A percentile compares a stretch with the other conserved stretches of the same genome.
Conservation (phyloP, 2,329 filamentous ascomycete genomes). For the Beauveria asiatica region DNA sequence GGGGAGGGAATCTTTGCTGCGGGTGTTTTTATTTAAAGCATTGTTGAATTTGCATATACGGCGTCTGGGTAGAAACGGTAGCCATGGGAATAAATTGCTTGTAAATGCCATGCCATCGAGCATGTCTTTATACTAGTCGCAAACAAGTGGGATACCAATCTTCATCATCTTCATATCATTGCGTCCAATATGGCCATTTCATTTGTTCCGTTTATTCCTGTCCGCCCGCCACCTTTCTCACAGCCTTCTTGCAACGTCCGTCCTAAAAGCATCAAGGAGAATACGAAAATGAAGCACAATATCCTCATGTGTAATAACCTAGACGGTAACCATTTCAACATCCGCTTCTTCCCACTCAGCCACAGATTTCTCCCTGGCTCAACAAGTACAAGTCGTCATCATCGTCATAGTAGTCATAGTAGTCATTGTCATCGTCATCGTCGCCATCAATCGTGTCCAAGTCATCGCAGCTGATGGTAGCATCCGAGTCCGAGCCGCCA, state of each 20-base stretch:
- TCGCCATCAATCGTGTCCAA: not conserved
- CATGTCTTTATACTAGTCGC: no score
- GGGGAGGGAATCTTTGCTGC: no score
- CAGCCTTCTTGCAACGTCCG: not conserved
- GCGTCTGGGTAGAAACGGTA: not conserved
- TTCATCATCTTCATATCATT: not conserved
- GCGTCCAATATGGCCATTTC: no score
- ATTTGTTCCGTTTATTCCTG: no score
- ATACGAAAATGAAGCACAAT: not conserved
- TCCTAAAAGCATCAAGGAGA: not conserved
- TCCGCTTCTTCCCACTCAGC: not conserved
- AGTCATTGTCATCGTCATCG: not conserved
- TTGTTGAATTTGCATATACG: not conserved
- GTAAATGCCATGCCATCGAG: not conserved
- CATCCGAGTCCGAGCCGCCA: constrained; percentile 4
- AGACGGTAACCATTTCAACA: not conserved
- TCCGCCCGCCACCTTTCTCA: not conserved
- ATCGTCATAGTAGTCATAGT: constrained; percentile 1
- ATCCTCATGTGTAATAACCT: not conserved
- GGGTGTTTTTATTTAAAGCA: not conserved
- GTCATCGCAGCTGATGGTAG: constrained; percentile 1
- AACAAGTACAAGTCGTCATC: not conserved
- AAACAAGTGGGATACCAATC: not conserved
- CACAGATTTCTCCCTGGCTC: not conserved
- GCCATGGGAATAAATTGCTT: not conserved